These are phyloP conservation scores for Hydnomerulius pinastri DNA, from an alignment of 768 basidiomycete genomes.

Conservation along the genomic window DNA sequence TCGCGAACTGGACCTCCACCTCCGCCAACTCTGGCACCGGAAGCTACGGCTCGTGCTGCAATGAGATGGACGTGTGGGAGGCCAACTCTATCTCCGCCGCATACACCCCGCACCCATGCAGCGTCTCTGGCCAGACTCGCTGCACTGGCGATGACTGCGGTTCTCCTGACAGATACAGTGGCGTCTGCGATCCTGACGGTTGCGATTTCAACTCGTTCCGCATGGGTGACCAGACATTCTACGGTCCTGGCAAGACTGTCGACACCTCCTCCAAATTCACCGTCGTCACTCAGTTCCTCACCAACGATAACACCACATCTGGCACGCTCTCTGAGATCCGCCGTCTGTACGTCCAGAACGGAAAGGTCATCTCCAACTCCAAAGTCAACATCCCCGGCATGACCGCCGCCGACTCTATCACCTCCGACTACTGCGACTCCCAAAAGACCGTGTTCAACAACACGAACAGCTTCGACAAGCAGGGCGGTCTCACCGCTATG, in stretches of 20 bases:
- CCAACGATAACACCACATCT: constrained; percentile 42
- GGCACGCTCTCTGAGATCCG: constrained; percentile 55
- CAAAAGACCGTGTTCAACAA: too few relatives aligned
- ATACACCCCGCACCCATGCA: constrained; percentile 55
- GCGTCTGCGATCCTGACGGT: constrained; percentile 56
- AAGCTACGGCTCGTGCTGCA: constrained; percentile 52
- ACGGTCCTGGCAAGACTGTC: constrained; percentile 48
- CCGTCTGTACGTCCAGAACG: constrained; percentile 56
- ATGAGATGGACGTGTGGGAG: constrained; percentile 64
- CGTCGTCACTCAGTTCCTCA: constrained; percentile 61
- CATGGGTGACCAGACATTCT: constrained; percentile 49
- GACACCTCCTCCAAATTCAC: constrained; percentile 55
- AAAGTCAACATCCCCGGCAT: constrained; percentile 47
- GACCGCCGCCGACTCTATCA: constrained; percentile 46
- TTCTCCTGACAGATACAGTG: constrained; percentile 12
- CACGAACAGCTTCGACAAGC: too few relatives aligned
- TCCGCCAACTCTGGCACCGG: constrained; percentile 53
- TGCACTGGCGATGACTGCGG: constrained; percentile 29
- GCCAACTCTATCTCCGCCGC: constrained; percentile 53
- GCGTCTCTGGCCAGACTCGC: constrained; percentile 37
- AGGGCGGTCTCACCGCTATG: too few relatives aligned
- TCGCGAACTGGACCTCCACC: too few relatives aligned
- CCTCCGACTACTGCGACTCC: too few relatives aligned
- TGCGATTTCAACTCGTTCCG: constrained; percentile 68
- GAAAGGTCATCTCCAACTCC: constrained; percentile 53